These are phyloP conservation scores for Blepharisma japonicum DNA, from an alignment of 73 alveolate species.

Conservation along the genomic window DNA sequence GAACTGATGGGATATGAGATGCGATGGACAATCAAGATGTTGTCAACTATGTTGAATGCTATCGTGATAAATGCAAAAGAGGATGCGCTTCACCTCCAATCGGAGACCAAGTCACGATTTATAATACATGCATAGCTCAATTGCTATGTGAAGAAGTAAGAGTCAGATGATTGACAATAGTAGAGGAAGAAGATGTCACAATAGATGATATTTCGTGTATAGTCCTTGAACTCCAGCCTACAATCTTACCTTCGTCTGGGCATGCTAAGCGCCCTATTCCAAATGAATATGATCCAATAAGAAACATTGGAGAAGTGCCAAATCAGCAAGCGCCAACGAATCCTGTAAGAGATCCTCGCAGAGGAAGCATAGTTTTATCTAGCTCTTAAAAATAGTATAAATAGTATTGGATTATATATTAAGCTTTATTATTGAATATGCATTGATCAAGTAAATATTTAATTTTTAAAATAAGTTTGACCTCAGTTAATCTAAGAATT, in stretches of 20 bases:
- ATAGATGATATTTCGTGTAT: constrained; percentile 30
- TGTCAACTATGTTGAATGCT: constrained; percentile 25
- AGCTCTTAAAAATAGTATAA: no score
- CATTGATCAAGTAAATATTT: no score
- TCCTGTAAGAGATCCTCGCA: constrained; percentile 19
- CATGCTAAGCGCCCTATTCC: no score
- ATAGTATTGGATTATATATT: no score
- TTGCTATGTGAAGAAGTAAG: constrained; percentile 30
- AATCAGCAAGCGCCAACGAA: no score
- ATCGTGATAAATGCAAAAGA: constrained; percentile 13
- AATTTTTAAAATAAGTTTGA: no score
- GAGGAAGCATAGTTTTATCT: constrained; percentile 20
- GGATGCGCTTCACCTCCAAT: neutral
- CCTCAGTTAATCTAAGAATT: no score
- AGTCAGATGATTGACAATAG: constrained; percentile 17
- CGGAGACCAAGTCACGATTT: neutral
- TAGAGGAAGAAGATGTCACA: constrained; percentile 32
- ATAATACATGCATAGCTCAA: constrained; percentile 21
- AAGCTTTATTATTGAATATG: no score
- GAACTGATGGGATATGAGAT: constrained; percentile 54
- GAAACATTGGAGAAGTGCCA: no score
- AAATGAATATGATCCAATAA: no score
- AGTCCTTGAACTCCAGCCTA: neutral
- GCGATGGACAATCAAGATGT: constrained; percentile 28
- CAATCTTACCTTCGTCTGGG: no score